Conservation (phyloP, 345 rosid genomes). For the Mercurialis annua region DNA sequence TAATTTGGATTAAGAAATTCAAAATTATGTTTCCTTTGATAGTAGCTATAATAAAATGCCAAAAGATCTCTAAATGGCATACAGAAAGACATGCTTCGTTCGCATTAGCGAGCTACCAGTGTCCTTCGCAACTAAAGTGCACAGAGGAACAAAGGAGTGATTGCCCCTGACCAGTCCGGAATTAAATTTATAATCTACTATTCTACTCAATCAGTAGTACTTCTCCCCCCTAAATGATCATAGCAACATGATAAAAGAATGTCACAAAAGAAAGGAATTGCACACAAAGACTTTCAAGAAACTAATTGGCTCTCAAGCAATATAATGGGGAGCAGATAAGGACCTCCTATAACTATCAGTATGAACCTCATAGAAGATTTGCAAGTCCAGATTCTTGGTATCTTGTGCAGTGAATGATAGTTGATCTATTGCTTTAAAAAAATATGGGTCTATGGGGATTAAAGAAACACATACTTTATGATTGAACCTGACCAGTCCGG, state of each 20-base stretch:
- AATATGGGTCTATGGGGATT: conserved; percentile 13
- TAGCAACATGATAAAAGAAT: not conserved
- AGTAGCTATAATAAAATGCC: not conserved
- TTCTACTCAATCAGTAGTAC: not conserved
- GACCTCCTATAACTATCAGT: not conserved
- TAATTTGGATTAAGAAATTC: not conserved
- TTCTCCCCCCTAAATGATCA: not conserved
- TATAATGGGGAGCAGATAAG: not conserved
- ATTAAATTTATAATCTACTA: too few species aligned
- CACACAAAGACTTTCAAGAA: conserved; percentile 2
- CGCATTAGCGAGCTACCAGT: not conserved
- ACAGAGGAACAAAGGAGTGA: not conserved
- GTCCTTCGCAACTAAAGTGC: not conserved
- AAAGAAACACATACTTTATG: conserved; percentile 42
- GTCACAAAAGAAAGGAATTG: not conserved
- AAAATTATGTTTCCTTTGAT: not conserved
- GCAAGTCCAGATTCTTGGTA: conserved; percentile 1
- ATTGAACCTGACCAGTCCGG: conserved; percentile 80
- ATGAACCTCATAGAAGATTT: not conserved
- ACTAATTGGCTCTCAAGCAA: not conserved
- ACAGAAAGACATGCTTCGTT: not conserved
- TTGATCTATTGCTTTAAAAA: not conserved
- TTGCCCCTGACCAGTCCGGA: not conserved
- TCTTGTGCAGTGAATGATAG: not conserved
- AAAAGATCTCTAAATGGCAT: not conserved